Evolutionary conservation across 352 stramenopile genomes (phyloP).

Genomic region (Blastocystis sp.): DNA sequence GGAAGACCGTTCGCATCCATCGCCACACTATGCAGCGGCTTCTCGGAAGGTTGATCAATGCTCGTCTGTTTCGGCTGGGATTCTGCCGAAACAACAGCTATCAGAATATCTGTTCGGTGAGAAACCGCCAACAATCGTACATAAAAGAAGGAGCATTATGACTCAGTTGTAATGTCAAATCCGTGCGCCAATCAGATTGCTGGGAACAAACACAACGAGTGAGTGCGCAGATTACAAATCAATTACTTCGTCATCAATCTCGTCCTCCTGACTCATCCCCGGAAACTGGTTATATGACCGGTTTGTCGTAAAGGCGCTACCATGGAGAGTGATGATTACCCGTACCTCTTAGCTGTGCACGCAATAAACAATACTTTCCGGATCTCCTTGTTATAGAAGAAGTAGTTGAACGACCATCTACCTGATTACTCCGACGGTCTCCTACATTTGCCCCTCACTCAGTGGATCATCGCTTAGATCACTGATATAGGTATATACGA

Average conservation of each 20-base stretch:
- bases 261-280: background rate
- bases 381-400: conserved; percentile 78
- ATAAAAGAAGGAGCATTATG: background rate
- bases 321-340: background rate
- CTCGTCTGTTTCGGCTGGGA: background rate
- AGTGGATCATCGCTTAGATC: conserved; percentile 77
- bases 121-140: background rate
- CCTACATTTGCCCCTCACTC: conserved; percentile 73
- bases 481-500: conserved; percentile 79
- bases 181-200: background rate
- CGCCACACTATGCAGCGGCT: background rate
- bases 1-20: background rate
- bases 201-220: background rate
- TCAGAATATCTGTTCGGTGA: background rate
- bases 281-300: background rate
- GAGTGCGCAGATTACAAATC: background rate
- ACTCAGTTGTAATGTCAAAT: background rate
- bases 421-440: background rate
- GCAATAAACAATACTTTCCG: conserved; percentile 81
- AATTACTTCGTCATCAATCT: conserved; percentile 10
- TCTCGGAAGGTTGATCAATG: background rate
- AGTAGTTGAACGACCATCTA: conserved; percentile 80
- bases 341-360: conserved; percentile 74
- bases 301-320: background rate
- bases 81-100: background rate